Evolutionary conservation across 129 eudicot species (phyloP).

Genomic region (Escallonia rubra): DNA sequence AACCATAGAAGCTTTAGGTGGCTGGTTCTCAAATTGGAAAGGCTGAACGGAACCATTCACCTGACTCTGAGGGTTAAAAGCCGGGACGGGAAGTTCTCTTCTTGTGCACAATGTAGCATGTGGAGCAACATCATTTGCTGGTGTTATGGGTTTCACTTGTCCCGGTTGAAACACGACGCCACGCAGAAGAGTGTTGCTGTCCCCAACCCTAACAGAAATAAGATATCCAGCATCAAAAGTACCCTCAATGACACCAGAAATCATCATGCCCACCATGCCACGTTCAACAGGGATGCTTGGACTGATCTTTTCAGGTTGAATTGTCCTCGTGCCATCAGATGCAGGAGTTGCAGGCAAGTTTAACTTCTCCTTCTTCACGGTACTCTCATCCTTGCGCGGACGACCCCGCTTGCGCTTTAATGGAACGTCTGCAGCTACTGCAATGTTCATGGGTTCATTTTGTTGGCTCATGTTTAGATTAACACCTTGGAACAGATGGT

Average conservation of each 20-base stretch:
- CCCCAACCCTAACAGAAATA: slow-evolving; percentile 49
- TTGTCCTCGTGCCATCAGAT: slow-evolving; percentile 18
- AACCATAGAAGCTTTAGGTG: slow-evolving; percentile 11
- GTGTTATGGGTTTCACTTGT: slow-evolving; percentile 43
- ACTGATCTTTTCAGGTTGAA: slow-evolving; percentile 14
- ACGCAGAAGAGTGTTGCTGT: slow-evolving; percentile 38
- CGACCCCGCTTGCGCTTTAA: slow-evolving; percentile 83
- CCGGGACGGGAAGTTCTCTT: slow-evolving; percentile 38
- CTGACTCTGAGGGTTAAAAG: slow-evolving; percentile 18
- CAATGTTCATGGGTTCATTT: slow-evolving; percentile 18
- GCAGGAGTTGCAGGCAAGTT: slow-evolving; percentile 25
- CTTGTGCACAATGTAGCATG: slow-evolving; percentile 48
- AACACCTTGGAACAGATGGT: slow-evolving; percentile 1
- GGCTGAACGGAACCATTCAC: background rate
- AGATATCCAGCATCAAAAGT: slow-evolving; percentile 77
- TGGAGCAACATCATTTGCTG: slow-evolving; percentile 71
- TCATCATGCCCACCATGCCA: slow-evolving; percentile 49
- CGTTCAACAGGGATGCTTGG: slow-evolving; percentile 16
- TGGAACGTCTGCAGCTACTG: slow-evolving; percentile 30
- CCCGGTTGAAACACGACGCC: slow-evolving; percentile 69
- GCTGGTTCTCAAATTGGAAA: slow-evolving; percentile 18
- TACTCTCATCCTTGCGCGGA: slow-evolving; percentile 68
- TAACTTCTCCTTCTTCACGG: slow-evolving; percentile 25
- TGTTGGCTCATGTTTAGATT: slow-evolving; percentile 39
- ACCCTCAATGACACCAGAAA: slow-evolving; percentile 74